A percentile compares a stretch with the other conserved stretches of the same genome.
These are phyloP conservation scores for Cucumis variabilis DNA, from an alignment of 331 rosid genomes.

Conservation along the genomic window DNA sequence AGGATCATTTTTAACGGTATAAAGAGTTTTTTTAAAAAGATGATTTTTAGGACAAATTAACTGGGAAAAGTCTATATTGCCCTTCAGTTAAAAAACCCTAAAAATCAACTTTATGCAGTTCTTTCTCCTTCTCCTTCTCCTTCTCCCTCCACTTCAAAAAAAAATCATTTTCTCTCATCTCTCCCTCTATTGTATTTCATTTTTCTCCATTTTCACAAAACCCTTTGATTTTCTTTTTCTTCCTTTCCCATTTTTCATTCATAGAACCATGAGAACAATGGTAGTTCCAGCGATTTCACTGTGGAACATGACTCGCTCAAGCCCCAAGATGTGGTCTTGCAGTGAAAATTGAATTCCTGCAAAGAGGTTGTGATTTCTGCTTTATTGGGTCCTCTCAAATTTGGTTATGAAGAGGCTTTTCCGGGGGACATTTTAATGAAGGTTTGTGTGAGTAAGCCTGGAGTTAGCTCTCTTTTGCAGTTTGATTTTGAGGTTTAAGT, in stretches of 20 bases:
- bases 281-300: conserved; percentile 58
- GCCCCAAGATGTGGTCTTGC: conserved; percentile 71
- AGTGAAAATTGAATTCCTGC: conserved; percentile 59
- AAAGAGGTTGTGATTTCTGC: conserved; percentile 86
- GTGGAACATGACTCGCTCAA: conserved; percentile 60
- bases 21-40: too few relatives aligned
- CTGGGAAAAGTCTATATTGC: too few relatives aligned
- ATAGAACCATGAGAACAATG: conserved; percentile 45
- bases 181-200: too few relatives aligned
- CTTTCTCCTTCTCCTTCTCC: too few relatives aligned
- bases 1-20: too few relatives aligned
- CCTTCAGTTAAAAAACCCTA: too few relatives aligned
- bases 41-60: too few relatives aligned
- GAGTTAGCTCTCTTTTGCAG: conserved; percentile 65
- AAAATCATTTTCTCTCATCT: too few relatives aligned
- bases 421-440: conserved; percentile 70
- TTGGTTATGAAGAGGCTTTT: conserved; percentile 36
- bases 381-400: conserved; percentile 51
- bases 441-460: conserved; percentile 74
- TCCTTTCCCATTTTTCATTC: not conserved
- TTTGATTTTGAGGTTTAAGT: conserved; percentile 65
- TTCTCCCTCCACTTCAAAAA: too few relatives aligned
- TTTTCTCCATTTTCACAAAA: too few relatives aligned
- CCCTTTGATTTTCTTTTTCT: not conserved
- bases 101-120: too few relatives aligned